Conservation (phyloP, 106 monocot genomes). For the Dendrobium officinale region DNA sequence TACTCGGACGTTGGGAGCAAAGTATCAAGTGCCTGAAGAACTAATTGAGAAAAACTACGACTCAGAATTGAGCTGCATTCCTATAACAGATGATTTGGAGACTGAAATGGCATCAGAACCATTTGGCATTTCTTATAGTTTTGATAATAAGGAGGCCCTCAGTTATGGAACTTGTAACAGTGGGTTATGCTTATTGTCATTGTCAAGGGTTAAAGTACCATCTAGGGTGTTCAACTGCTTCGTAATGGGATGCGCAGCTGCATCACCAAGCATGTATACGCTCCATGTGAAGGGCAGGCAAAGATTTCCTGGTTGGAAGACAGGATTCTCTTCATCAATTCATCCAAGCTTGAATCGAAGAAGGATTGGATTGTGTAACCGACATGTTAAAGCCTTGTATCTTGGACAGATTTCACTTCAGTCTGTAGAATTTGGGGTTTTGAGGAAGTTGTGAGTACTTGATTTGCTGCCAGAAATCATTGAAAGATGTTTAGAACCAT, state of each 20-base stretch:
- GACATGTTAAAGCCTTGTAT: conserved; percentile 87
- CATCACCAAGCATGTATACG: conserved; percentile 52
- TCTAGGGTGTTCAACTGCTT: conserved; percentile 41
- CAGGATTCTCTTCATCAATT: conserved; percentile 68
- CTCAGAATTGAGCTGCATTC: conserved; percentile 39
- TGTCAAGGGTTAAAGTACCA: conserved; percentile 52
- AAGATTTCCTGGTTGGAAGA: conserved; percentile 70
- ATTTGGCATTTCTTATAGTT: background rate
- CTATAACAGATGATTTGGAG: conserved; percentile 39
- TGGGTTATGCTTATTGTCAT: conserved; percentile 60
- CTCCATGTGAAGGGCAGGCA: conserved; percentile 62
- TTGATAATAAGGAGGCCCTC: conserved; percentile 53
- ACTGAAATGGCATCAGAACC: conserved; percentile 11
- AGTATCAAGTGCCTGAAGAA: conserved; percentile 62
- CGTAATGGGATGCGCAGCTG: conserved; percentile 54
- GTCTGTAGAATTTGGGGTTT: conserved; percentile 63
- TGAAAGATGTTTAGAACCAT: background rate
- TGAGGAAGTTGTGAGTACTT: conserved; percentile 22
- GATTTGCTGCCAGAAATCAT: background rate
- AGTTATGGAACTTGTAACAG: conserved; percentile 55
- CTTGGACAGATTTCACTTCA: conserved; percentile 71
- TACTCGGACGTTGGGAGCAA: conserved; percentile 75
- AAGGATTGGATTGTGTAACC: conserved; percentile 56
- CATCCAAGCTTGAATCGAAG: conserved; percentile 55
- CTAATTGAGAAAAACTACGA: conserved; percentile 72